These are phyloP conservation scores for Nakazawaea ishiwadae DNA, from an alignment of 805 yeast genomes.

Conservation along the genomic window DNA sequence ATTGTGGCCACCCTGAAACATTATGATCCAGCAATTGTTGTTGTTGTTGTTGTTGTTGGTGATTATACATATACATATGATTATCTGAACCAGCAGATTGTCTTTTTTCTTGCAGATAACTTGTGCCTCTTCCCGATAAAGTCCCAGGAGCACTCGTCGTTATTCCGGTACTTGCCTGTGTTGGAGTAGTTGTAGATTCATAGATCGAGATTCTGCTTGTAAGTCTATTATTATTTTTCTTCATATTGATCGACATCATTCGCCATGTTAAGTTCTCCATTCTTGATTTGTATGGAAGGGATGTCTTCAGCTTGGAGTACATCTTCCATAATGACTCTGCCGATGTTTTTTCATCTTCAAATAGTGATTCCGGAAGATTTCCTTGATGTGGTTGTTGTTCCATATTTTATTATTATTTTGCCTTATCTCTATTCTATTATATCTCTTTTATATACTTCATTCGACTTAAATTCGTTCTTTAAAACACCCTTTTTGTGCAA, in stretches of 20 bases:
- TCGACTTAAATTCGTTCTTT: too few relatives aligned
- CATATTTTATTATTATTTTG: too few relatives aligned
- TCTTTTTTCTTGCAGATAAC: too few relatives aligned
- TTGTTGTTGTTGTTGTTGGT: constrained; percentile 1
- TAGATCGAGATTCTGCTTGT: constrained; percentile 7
- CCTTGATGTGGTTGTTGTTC: neutral
- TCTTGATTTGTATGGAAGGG: constrained; percentile 68
- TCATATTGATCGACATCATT: constrained; percentile 57
- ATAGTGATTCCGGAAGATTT: neutral
- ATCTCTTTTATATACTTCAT: neutral
- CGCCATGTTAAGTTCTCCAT: constrained; percentile 89
- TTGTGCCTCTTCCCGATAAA: too few relatives aligned
- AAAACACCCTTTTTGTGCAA: too few relatives aligned
- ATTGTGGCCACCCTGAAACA: constrained; percentile 5
- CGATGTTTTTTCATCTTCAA: constrained; percentile 4
- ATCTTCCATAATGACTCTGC: constrained; percentile 62
- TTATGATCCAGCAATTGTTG: constrained; percentile 1
- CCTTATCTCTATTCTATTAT: neutral
- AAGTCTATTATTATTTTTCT: constrained; percentile 4
- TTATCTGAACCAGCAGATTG: neutral
- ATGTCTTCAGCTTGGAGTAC: constrained; percentile 71
- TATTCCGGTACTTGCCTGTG: too few relatives aligned
- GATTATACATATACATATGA: neutral
- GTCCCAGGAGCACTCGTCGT: too few relatives aligned
- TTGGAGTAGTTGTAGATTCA: too few relatives aligned